These are phyloP conservation scores for Marvania coccoides DNA, from an alignment of 139 green algal species.

Conservation along the genomic window DNA sequence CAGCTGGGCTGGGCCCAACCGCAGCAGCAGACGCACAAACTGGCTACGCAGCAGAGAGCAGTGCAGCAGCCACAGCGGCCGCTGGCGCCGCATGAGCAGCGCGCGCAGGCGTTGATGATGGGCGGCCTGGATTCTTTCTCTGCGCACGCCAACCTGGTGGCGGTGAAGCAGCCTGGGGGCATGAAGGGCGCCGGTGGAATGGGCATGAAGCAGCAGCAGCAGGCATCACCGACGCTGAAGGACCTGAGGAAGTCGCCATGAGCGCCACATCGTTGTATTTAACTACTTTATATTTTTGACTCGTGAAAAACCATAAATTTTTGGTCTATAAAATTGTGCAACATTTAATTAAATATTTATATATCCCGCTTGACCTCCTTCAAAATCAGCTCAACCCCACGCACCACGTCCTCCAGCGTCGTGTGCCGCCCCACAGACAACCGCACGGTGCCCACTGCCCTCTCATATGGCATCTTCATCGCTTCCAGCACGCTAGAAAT, in stretches of 20 bases:
- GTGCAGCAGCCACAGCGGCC: not conserved
- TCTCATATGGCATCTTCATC: slow-evolving; percentile 36
- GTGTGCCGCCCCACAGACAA: slow-evolving; percentile 62
- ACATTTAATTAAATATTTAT: not conserved
- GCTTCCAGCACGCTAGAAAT: slow-evolving; percentile 24
- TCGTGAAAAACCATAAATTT: not conserved
- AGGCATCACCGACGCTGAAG: too few species aligned
- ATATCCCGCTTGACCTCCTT: not conserved
- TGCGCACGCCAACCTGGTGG: not conserved
- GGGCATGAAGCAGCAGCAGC: too few species aligned
- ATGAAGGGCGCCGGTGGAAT: too few species aligned
- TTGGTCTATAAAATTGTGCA: not conserved
- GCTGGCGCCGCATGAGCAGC: not conserved
- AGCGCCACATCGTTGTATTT: not conserved
- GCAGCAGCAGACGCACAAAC: not conserved
- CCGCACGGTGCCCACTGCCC: slow-evolving; percentile 59
- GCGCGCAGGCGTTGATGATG: not conserved
- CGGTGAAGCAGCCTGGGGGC: not conserved
- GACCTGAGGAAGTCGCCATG: not conserved
- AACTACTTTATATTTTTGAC: not conserved
- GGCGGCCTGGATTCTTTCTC: not conserved
- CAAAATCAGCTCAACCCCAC: slow-evolving; percentile 36
- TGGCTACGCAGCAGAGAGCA: not conserved
- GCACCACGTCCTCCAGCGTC: slow-evolving; percentile 48
- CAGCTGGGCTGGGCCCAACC: not conserved